Base-by-base conservation (phyloP, 2,329 filamentous ascomycete genomes). In the Paraphaeosphaeria sporulosa region DNA sequence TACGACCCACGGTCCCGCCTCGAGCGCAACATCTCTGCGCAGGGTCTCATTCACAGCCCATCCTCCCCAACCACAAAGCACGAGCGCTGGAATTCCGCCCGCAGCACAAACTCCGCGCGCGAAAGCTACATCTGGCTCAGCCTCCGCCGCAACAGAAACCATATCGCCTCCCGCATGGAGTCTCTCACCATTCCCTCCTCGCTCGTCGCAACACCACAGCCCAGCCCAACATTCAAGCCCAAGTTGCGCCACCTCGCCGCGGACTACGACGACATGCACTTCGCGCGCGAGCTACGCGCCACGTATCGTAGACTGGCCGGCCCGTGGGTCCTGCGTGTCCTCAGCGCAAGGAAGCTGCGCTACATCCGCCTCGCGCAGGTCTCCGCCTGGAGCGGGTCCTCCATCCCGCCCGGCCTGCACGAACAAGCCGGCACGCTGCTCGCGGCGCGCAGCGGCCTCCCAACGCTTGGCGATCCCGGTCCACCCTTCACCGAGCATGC, bases 401-500 rank as follows among this genome's bases (percentile, higher is more conserved):
- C 43, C 15, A 17, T 23, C 3, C 36, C 19, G 25, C 34, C 30
- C 5, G 50, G 23, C 4, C 13, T 7, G 38, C 36, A 34, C 51
- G 51, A 38, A 23, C 25, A 44, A 13, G 25, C 36, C 7, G 52
- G 55, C 19, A 58, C 59, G 6, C 60, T 71, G 4, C 57, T 73
- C 19, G 67, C 68, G 1, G 43, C 50, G 1, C 58, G 65, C 1
- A 53, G 58, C 15, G 67, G 66, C 12, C 47, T 58, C 10, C 61
- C 62, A 27, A 42, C 23, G 8, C 58, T 59, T 9, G 15, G 49
- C 5, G 58, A 65, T 6, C 23, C 55, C 0, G 19, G 19, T n/a
- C 58, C 25, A 13, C 65, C 72, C 0, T 81, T 81, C 60, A 78
- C 76, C 13, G 79, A 81, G 62, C 71, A 76, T 36, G 74, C 76